phyloP scores from a whole-genome alignment of 164 flowering plant genomes.

The Berberis thunbergii region DNA sequence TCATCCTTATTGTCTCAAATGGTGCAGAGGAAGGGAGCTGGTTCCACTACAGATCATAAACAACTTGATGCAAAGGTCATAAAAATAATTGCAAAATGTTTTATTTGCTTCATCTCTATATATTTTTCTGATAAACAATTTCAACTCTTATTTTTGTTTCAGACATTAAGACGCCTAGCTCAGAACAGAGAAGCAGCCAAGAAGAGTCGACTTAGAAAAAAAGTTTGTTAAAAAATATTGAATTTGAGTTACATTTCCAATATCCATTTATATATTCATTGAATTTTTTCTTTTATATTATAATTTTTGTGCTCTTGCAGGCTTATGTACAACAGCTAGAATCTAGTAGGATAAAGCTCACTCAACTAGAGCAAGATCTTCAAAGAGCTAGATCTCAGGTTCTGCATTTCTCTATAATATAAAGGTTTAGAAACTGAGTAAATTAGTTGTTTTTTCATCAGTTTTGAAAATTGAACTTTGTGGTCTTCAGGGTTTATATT shows the following conservation, averaged over 20 bases:
- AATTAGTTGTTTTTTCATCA: not conserved
- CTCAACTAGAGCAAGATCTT: slow-evolving; percentile 92
- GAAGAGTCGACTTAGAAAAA: slow-evolving; percentile 88
- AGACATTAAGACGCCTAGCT: slow-evolving; percentile 92
- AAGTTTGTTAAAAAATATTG: slow-evolving; percentile 37
- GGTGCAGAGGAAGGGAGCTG: slow-evolving; percentile 69
- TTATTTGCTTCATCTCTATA: not conserved
- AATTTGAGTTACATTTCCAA: not conserved
- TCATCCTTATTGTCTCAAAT: slow-evolving; percentile 8
- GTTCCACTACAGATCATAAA: slow-evolving; percentile 52
- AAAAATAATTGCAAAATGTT: not conserved
- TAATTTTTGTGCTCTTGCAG: slow-evolving; percentile 22
- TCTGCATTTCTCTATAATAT: not conserved
- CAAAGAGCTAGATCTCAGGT: slow-evolving; percentile 94
- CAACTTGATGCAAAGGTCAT: slow-evolving; percentile 78
- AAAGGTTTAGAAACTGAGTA: not conserved
- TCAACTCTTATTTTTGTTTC: slow-evolving; percentile 9
- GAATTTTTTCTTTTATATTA: not conserved
- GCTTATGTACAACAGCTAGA: slow-evolving; percentile 98
- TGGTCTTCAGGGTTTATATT: slow-evolving; percentile 51
- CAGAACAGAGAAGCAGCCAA: slow-evolving; percentile 99
- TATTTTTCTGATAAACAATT: not conserved
- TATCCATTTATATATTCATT: not conserved
- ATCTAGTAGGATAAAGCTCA: slow-evolving; percentile 77
- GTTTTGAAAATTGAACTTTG: not conserved